A percentile compares a stretch with the other conserved stretches of the same genome.
Conservation (phyloP, 2,329 filamentous ascomycete genomes). For the Thielaviopsis punctulata region DNA sequence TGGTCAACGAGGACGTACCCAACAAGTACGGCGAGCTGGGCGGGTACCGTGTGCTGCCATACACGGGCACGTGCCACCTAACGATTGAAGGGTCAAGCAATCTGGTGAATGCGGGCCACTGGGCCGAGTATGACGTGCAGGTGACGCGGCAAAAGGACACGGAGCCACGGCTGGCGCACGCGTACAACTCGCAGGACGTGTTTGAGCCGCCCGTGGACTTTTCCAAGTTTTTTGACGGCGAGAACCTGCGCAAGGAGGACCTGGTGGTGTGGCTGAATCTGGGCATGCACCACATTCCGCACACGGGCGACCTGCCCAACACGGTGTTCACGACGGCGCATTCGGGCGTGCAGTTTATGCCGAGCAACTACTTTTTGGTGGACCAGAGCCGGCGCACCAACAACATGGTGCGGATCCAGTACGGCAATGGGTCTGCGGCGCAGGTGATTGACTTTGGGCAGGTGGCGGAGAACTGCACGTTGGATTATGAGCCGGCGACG, state of each 20-base stretch:
- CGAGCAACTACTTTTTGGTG: slow-evolving; percentile 17
- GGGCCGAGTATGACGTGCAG: slow-evolving; percentile 29
- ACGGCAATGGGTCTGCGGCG: slow-evolving; percentile 18
- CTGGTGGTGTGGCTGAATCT: slow-evolving; percentile 36
- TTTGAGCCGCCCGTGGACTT: slow-evolving; percentile 29
- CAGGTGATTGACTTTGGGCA: slow-evolving; percentile 20
- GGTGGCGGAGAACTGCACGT: slow-evolving; percentile 17
- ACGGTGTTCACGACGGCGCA: slow-evolving; percentile 20
- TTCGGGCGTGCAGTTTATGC: slow-evolving; percentile 19
- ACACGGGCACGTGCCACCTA: slow-evolving; percentile 22
- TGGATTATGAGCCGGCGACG: slow-evolving; percentile 17
- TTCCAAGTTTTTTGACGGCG: slow-evolving; percentile 22
- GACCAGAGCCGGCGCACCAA: slow-evolving; percentile 18
- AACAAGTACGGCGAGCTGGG: slow-evolving; percentile 31
- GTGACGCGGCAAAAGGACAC: slow-evolving; percentile 29
- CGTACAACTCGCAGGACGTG: slow-evolving; percentile 23
- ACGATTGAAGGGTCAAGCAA: slow-evolving; percentile 26
- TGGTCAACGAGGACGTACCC: slow-evolving; percentile 27
- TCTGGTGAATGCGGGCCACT: slow-evolving; percentile 21
- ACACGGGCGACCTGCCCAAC: slow-evolving; percentile 22
- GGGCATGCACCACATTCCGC: slow-evolving; percentile 41
- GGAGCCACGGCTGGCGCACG: slow-evolving; percentile 16
- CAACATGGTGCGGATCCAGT: slow-evolving; percentile 21
- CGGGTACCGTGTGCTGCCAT: slow-evolving; percentile 27
- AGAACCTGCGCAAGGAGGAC: slow-evolving; percentile 12